These are phyloP conservation scores for Colletotrichum abscissum DNA, from an alignment of 2,329 filamentous ascomycete species.

Conservation along the genomic window DNA sequence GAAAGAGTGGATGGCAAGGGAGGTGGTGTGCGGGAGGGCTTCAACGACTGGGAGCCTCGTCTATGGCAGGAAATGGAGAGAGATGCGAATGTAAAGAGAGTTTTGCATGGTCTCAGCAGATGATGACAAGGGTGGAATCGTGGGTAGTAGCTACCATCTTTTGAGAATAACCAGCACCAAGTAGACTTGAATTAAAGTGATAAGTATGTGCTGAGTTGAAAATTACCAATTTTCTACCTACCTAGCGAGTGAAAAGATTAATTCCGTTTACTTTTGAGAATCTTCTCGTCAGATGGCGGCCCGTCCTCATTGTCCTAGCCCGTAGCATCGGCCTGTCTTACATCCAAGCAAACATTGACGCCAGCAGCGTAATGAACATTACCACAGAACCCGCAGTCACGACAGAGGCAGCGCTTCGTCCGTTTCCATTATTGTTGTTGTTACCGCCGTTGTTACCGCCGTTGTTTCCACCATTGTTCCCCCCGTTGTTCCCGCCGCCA, in stretches of 20 bases:
- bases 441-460: background rate
- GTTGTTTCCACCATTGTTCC: background rate
- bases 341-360: slow-evolving; percentile 33
- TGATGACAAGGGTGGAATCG: background rate
- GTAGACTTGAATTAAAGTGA: background rate
- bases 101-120: background rate
- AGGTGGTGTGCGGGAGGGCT: slow-evolving; percentile 28
- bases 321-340: background rate
- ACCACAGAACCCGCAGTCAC: slow-evolving; percentile 17
- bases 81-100: slow-evolving; percentile 46
- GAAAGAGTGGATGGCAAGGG: slow-evolving; percentile 52
- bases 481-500: background rate
- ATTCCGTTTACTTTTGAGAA: background rate
- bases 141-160: too few species aligned
- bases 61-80: slow-evolving; percentile 70
- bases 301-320: background rate
- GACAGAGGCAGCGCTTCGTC: slow-evolving; percentile 17
- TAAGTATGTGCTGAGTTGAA: background rate
- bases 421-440: slow-evolving; percentile 11
- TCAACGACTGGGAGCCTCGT: slow-evolving; percentile 63
- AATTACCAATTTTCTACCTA: background rate
- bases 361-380: slow-evolving; percentile 24
- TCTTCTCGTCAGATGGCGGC: background rate
- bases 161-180: background rate
- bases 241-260: background rate